phyloP scores from a whole-genome alignment of 257 asterid species.

The Solanum bulbocastanum region DNA sequence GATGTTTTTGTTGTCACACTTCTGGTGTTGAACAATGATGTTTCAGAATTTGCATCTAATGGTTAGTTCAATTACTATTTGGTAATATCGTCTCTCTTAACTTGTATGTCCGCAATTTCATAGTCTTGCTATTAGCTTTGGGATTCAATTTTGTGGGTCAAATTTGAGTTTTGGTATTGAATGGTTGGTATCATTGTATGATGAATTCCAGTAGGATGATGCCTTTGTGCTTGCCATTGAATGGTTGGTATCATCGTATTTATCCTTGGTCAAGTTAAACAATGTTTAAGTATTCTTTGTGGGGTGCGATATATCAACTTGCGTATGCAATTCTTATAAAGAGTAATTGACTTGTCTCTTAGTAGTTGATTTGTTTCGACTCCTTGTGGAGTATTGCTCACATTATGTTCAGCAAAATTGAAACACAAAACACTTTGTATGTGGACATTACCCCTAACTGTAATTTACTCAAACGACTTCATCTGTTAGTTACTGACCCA shows the following conservation, averaged over 20 bases:
- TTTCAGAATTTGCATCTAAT: neutral
- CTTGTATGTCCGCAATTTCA: neutral
- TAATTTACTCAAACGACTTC: neutral
- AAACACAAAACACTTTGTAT: neutral
- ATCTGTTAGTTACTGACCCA: neutral
- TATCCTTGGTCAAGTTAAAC: neutral
- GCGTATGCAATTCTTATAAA: neutral
- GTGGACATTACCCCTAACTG: neutral
- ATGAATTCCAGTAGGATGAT: neutral
- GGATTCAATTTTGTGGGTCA: neutral
- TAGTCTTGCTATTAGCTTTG: neutral
- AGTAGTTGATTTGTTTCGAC: too few relatives aligned
- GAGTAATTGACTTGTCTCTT: neutral
- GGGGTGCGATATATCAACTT: neutral
- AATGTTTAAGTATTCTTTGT: neutral
- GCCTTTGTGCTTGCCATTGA: neutral
- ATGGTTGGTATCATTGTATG: neutral
- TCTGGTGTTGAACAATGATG: constrained; percentile 33
- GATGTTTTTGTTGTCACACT: constrained; percentile 16
- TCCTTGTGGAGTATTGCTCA: neutral
- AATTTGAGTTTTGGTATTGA: neutral
- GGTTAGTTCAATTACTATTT: neutral
- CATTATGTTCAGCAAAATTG: too few relatives aligned
- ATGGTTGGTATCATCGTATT: neutral
- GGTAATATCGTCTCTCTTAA: neutral